Evolutionary conservation across 192 early-diverging fungal genomes (phyloP).

Genomic region (Podila clonocystis): DNA sequence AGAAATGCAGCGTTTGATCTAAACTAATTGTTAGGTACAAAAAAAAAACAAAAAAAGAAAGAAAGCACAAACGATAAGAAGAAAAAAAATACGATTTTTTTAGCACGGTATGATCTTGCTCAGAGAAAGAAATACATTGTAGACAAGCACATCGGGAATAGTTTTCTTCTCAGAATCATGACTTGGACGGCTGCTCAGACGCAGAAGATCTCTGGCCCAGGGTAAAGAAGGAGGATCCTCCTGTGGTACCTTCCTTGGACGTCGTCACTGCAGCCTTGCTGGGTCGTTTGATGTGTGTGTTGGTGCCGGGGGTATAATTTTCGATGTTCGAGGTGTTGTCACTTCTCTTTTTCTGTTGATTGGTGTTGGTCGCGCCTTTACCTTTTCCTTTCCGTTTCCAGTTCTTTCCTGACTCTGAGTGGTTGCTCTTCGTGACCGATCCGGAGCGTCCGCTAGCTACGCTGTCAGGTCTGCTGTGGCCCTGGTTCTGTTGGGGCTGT

Average conservation of each 20-base stretch:
- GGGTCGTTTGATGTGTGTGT: background rate
- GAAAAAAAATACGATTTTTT: background rate
- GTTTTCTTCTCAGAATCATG: no score
- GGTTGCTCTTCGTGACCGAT: no score
- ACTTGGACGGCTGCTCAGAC: no score
- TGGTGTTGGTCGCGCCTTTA: constrained; percentile 6
- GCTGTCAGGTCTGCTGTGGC: background rate
- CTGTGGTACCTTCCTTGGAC: no score
- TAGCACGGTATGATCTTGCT: no score
- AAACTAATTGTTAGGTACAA: no score
- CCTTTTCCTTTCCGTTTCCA: constrained; percentile 27
- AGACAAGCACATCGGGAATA: background rate
- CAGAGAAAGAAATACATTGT: background rate
- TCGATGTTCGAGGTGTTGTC: background rate
- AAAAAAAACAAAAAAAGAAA: background rate
- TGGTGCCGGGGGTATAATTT: background rate
- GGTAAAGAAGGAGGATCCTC: no score
- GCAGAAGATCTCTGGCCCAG: background rate
- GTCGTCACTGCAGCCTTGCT: background rate
- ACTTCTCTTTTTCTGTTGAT: background rate
- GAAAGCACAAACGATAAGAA: background rate
- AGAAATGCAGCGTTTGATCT: no score
- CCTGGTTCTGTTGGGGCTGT: background rate
- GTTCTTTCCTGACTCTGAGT: background rate
- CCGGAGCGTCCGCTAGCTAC: background rate